Evolutionary conservation across 768 basidiomycete species (phyloP).

Genomic region (Lactarius psammicola): DNA sequence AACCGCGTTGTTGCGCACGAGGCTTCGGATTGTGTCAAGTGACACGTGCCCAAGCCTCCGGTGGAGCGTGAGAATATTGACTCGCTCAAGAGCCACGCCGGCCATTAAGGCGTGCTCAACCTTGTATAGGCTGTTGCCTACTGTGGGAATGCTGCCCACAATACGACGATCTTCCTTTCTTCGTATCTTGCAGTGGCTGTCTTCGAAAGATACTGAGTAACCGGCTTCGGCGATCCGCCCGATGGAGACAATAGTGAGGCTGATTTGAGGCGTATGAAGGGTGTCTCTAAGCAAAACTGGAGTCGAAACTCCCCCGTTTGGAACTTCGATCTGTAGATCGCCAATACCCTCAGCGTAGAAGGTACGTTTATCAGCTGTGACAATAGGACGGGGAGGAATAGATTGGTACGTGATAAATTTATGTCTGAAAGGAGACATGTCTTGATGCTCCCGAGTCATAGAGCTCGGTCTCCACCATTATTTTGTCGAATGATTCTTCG

Average conservation of each 20-base stretch:
- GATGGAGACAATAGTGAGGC: not conserved
- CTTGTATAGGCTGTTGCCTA: not conserved
- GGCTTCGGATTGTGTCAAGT: constrained; percentile 28
- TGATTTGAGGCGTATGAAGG: not conserved
- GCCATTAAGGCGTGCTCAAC: not conserved
- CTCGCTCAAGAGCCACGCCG: too few species aligned
- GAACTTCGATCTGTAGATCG: not conserved
- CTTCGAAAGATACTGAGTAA: not conserved
- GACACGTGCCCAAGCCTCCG: constrained; percentile 38
- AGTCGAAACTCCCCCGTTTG: not conserved
- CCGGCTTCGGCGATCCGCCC: not conserved
- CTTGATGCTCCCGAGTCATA: too few species aligned
- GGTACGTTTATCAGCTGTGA: not conserved
- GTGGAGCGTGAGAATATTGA: too few species aligned
- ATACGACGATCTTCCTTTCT: not conserved
- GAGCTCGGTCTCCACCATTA: too few species aligned
- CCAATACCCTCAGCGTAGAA: too few species aligned
- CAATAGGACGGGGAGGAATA: not conserved
- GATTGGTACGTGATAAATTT: not conserved
- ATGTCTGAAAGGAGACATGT: too few species aligned
- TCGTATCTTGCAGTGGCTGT: too few species aligned
- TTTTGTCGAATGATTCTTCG: too few species aligned
- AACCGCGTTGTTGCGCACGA: constrained; percentile 20
- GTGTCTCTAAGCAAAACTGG: not conserved
- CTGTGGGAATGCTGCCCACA: not conserved